Evolutionary conservation across 495 filamentous ascomycete species (phyloP), one percentile per base, ranked within the genome.

Genomic region (Aspergillus mulundensis): DNA sequence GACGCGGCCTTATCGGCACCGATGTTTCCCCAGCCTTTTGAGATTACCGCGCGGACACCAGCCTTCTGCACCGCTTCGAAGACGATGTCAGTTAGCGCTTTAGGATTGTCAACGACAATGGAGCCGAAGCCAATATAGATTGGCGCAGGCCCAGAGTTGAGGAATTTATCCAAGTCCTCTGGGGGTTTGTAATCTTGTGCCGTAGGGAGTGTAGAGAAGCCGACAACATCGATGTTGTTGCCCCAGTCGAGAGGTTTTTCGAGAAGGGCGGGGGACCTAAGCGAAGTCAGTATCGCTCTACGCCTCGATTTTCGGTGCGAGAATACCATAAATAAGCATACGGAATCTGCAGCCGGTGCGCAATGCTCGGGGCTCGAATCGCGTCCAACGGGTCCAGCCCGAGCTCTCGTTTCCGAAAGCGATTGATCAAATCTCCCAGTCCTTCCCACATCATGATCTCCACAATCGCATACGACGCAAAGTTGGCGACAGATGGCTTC

Each of bases 361-460:
- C 62, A 38, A 90, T 74, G 40, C 78, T 82, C 7, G 89, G 87
- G 0, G 84, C 88, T 73, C 81, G 84, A 18, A 86, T 78, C 0
- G 84, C 69, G 59, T 81, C 83, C 19, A 90, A 77, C 1, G 85
- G 83, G 52, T 89, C 84, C 5, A 90, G 72, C 16, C 81, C 82
- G 5, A 90, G 72, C n/a, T 78, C 78, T 51, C 81, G 76, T 49
- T 82, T 79, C 11, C 88, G 77, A 59, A 89, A 89, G 10, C 82
- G 74, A 64, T 91, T 91, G 62, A 90, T 85, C 11, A 90, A 70
- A 62, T 90, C 87, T 18, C 88, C 88, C 2, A 91, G 74, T 5
- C 87, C 87, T 64, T 91, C 87, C 87, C 87, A 90, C 40, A 86
- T 84, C 81, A 93, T 84, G 77, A 87, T 82, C 57, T 93, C 88